phyloP scores from a whole-genome alignment of 805 yeast species.

The Millerago galiae region DNA sequence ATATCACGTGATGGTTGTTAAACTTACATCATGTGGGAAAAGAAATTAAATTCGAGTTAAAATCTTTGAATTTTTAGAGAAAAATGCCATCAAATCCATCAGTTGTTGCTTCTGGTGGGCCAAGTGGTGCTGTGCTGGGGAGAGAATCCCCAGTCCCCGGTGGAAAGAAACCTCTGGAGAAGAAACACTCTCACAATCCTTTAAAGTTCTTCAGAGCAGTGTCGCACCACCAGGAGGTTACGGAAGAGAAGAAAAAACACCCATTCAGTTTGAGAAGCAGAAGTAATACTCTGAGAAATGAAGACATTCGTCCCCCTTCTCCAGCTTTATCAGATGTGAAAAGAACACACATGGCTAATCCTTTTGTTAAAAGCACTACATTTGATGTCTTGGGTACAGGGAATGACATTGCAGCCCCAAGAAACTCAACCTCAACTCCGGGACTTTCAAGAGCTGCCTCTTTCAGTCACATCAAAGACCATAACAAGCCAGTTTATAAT shows the following conservation, averaged over 20 bases:
- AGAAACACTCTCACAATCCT: conserved; percentile 8
- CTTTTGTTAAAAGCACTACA: conserved; percentile 4
- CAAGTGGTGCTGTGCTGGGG: background rate
- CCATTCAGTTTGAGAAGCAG: conserved; percentile 6
- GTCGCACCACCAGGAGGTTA: conserved; percentile 4
- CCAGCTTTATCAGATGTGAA: background rate
- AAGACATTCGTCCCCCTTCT: background rate
- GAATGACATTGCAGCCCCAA: conserved; percentile 22
- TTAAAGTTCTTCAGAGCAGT: conserved; percentile 6
- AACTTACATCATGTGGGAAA: background rate
- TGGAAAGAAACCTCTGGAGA: background rate
- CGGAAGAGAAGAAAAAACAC: conserved; percentile 1
- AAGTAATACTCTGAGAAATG: conserved; percentile 3
- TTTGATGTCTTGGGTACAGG: conserved; percentile 18
- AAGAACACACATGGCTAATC: conserved; percentile 6
- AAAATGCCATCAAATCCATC: no score
- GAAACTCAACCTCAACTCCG: conserved; percentile 10
- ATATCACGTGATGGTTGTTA: background rate
- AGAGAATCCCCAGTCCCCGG: background rate
- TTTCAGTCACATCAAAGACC: conserved; percentile 2
- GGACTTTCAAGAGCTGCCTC: conserved; percentile 9
- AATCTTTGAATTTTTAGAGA: no score
- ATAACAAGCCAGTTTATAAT: conserved; percentile 33
- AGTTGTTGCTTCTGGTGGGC: background rate
- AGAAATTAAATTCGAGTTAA: background rate